Evolutionary conservation across 768 basidiomycete species (phyloP).

Genomic region (Rubroboletus pulcherrimus): DNA sequence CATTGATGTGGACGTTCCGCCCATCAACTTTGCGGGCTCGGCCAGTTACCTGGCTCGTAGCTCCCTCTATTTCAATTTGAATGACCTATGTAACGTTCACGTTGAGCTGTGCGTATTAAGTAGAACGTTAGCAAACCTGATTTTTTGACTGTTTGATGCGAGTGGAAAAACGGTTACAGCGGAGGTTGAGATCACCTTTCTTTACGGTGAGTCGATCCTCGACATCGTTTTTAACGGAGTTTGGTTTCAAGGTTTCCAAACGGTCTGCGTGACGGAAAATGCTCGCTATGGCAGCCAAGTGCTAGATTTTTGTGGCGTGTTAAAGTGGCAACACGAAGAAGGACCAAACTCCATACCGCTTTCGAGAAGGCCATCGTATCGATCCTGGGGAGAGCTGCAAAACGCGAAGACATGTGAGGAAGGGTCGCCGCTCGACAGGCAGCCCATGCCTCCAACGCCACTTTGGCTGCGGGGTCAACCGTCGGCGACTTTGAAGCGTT

Average conservation of each 20-base stretch:
- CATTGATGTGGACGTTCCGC: conserved; percentile 33
- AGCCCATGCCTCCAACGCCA: conserved; percentile 45
- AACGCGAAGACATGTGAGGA: conserved; percentile 14
- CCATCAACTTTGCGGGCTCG: conserved; percentile 32
- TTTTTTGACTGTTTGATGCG: conserved; percentile 35
- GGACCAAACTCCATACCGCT: conserved; percentile 23
- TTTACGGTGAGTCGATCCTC: conserved; percentile 22
- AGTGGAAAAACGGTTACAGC: conserved; percentile 42
- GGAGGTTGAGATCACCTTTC: conserved; percentile 32
- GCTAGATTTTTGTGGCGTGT: conserved; percentile 25
- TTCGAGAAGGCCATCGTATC: conserved; percentile 26
- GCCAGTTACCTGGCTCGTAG: conserved; percentile 8
- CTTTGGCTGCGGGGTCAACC: conserved; percentile 9
- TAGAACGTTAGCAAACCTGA: conserved; percentile 35
- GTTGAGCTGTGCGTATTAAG: too few species aligned
- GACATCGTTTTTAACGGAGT: conserved; percentile 41
- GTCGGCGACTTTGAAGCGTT: conserved; percentile 15
- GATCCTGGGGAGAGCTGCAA: conserved; percentile 18
- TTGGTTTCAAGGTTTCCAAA: conserved; percentile 47
- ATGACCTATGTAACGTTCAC: conserved; percentile 12
- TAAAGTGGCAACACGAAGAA: background rate
- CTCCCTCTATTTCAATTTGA: conserved; percentile 14
- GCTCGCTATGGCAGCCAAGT: conserved; percentile 44
- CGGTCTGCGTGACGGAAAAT: conserved; percentile 43
- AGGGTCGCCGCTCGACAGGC: conserved; percentile 36